Conservation (phyloP, 2,329 filamentous ascomycete species). For the Gliomastix tumulicola region DNA sequence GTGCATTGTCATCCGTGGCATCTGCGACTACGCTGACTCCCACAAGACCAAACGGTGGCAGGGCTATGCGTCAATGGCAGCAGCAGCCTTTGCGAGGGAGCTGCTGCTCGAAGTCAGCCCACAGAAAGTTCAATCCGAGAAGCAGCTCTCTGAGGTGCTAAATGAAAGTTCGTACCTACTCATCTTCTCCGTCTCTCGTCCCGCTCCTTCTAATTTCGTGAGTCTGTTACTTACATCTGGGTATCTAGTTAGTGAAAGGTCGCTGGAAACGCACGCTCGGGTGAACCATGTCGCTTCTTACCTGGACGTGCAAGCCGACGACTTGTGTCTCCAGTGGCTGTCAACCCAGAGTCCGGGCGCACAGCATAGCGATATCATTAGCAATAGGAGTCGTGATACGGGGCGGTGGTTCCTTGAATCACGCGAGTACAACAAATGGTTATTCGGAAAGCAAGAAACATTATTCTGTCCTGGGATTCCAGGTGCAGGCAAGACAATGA, state of each 20-base stretch:
- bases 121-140: not conserved
- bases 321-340: not conserved
- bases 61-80: slow-evolving; percentile 3
- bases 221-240: not conserved
- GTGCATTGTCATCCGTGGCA: slow-evolving; percentile 22
- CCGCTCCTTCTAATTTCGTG: not conserved
- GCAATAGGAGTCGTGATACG: not conserved
- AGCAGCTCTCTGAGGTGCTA: not conserved
- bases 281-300: too few relatives aligned
- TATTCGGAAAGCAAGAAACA: not conserved
- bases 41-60: slow-evolving; percentile 24
- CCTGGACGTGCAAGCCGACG: too few relatives aligned
- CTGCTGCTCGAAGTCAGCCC: slow-evolving; percentile 1
- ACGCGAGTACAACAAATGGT: not conserved
- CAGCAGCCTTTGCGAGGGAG: slow-evolving; percentile 11
- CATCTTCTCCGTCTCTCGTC: too few relatives aligned
- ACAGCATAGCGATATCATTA: not conserved
- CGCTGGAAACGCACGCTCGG: not conserved
- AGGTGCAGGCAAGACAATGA: slow-evolving; percentile 2
- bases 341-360: not conserved
- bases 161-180: not conserved
- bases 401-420: not conserved
- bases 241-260: not conserved
- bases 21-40: slow-evolving; percentile 26
- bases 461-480: slow-evolving; percentile 2